Evolutionary conservation across 2,329 filamentous ascomycete genomes (phyloP).

Genomic region (Aspergillus brasiliensis): DNA sequence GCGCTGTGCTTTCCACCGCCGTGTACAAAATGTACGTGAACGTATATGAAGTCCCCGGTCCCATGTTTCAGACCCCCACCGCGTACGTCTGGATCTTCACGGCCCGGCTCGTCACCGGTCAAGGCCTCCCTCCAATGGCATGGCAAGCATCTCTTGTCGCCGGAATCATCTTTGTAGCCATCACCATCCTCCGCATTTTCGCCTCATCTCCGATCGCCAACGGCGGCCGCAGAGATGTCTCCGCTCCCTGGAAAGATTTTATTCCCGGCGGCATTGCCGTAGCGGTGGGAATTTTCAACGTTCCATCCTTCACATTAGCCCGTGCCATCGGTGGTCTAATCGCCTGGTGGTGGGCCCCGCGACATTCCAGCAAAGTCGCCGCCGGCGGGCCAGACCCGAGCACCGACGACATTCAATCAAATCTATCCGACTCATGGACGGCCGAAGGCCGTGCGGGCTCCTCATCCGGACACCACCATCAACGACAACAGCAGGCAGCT

Average conservation of each 20-base stretch:
- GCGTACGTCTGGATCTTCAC: constrained; percentile 98
- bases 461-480: constrained; percentile 29
- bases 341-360: constrained; percentile 74
- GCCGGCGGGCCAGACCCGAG: not conserved
- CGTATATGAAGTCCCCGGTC: constrained; percentile 85
- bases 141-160: constrained; percentile 75
- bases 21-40: constrained; percentile 89
- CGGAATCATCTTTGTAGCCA: constrained; percentile 70
- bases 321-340: constrained; percentile 76
- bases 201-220: constrained; percentile 40
- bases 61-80: constrained; percentile 90
- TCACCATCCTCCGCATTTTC: constrained; percentile 71
- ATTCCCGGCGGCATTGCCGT: constrained; percentile 94
- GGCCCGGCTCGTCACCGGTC: constrained; percentile 84
- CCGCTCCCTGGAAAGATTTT: constrained; percentile 66
- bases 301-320: constrained; percentile 91
- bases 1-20: constrained; percentile 80
- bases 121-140: constrained; percentile 82
- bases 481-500: constrained; percentile 11
- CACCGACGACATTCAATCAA: not conserved
- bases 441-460: not conserved
- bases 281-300: constrained; percentile 97
- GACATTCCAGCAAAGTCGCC: constrained; percentile 32
- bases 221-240: constrained; percentile 38
- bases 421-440: not conserved